These are phyloP conservation scores for Nidularia sp. DNA, from an alignment of 768 basidiomycete species.

Conservation along the genomic window DNA sequence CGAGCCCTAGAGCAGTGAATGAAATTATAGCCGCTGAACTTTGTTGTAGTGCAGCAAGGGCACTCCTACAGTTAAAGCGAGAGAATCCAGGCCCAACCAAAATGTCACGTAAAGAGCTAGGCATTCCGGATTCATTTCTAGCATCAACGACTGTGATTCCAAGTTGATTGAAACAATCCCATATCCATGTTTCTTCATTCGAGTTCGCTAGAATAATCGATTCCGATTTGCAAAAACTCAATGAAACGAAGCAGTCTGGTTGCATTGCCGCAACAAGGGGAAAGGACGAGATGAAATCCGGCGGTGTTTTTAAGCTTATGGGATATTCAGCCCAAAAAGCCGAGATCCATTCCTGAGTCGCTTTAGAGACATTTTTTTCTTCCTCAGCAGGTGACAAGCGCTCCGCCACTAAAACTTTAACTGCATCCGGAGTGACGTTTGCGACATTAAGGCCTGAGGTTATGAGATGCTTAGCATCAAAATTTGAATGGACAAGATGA, in stretches of 20 bases:
- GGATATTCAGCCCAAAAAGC: slow-evolving; percentile 22
- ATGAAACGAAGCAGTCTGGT: not conserved
- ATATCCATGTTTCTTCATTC: too few species aligned
- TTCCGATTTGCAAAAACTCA: too few species aligned
- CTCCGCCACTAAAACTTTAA: not conserved
- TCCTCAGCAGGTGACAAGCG: not conserved
- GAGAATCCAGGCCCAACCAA: too few species aligned
- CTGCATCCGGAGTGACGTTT: not conserved
- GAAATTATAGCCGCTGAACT: too few species aligned
- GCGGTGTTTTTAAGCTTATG: slow-evolving; percentile 14
- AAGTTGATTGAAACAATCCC: too few species aligned
- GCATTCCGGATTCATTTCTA: too few species aligned
- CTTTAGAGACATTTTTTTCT: not conserved
- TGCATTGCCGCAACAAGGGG: slow-evolving; percentile 17
- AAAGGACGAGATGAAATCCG: slow-evolving; percentile 3
- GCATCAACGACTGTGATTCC: too few species aligned
- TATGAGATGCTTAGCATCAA: not conserved
- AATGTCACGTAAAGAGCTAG: too few species aligned
- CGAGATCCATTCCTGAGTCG: not conserved
- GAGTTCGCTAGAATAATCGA: too few species aligned
- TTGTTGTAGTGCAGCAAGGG: too few species aligned
- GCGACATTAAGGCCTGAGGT: not conserved
- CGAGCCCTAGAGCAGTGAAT: too few species aligned
- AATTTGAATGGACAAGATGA: not conserved
- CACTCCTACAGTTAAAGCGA: too few species aligned